phyloP scores from a whole-genome alignment of 1,284 basidiomycete species.

The Chalciporus sp. region DNA sequence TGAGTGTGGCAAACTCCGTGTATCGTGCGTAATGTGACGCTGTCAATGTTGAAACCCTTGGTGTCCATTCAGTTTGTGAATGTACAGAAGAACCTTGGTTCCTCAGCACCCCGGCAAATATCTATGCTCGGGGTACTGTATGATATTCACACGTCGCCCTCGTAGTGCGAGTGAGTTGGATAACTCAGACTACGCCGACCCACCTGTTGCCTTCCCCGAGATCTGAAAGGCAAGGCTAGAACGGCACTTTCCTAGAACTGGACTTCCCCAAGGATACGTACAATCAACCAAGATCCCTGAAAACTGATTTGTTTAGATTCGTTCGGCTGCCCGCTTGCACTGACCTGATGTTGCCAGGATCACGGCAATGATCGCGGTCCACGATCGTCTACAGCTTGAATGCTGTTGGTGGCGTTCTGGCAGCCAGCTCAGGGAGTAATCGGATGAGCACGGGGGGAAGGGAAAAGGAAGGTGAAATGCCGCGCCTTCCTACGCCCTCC shows the following conservation, averaged over 20 bases:
- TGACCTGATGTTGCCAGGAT: conserved; percentile 6
- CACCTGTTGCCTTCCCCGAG: conserved; percentile 70
- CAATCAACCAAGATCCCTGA: conserved; percentile 60
- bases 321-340: conserved; percentile 55
- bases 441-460: conserved; percentile 9
- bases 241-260: conserved; percentile 52
- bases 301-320: conserved; percentile 63
- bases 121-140: conserved; percentile 53
- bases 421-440: conserved; percentile 8
- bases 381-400: conserved; percentile 34
- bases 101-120: conserved; percentile 62
- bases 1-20: conserved; percentile 58
- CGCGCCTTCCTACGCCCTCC: conserved; percentile 28
- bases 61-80: conserved; percentile 64
- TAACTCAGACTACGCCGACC: conserved; percentile 52
- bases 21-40: conserved; percentile 56
- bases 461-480: conserved; percentile 20
- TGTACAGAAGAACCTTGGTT: conserved; percentile 57
- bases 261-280: conserved; percentile 63
- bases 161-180: conserved; percentile 47
- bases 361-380: conserved; percentile 36
- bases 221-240: conserved; percentile 54
- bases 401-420: conserved; percentile 4
- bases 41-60: conserved; percentile 40
- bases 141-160: conserved; percentile 71